Evolutionary conservation across 2,329 filamentous ascomycete genomes (phyloP).

Genomic region (Claviceps maximensis): DNA sequence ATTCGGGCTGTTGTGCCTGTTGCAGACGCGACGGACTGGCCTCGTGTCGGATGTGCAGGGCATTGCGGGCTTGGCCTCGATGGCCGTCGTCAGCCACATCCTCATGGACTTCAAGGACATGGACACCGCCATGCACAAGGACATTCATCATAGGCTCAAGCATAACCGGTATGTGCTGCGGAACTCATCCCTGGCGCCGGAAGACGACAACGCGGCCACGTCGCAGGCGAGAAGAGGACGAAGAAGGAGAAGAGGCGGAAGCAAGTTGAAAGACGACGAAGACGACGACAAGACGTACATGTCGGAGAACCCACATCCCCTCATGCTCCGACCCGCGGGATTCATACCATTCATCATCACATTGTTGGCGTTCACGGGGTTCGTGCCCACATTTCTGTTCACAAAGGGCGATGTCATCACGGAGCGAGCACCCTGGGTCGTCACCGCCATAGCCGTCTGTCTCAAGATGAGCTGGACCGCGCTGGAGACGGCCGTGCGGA

Average conservation of each 20-base stretch:
- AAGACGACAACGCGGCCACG: constrained; percentile 34
- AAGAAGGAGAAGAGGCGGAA: constrained; percentile 13
- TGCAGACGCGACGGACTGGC: constrained; percentile 50
- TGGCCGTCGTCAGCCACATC: constrained; percentile 63
- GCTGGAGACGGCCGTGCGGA: constrained; percentile 55
- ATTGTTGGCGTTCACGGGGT: constrained; percentile 40
- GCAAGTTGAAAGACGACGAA: constrained; percentile 31
- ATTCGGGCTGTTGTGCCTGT: constrained; percentile 43
- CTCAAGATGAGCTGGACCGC: constrained; percentile 58
- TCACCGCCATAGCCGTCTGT: constrained; percentile 51
- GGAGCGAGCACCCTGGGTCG: constrained; percentile 49
- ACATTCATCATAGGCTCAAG: constrained; percentile 56
- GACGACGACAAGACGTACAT: constrained; percentile 22
- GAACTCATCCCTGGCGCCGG: constrained; percentile 57
- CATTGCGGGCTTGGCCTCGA: constrained; percentile 60
- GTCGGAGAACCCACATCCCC: constrained; percentile 50
- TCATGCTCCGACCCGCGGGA: constrained; percentile 50
- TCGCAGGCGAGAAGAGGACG: constrained; percentile 16
- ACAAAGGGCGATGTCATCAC: constrained; percentile 39
- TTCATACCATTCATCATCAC: constrained; percentile 47
- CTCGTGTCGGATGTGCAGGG: constrained; percentile 56
- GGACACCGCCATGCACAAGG: constrained; percentile 51
- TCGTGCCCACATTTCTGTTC: constrained; percentile 52
- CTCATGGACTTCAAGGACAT: constrained; percentile 61
- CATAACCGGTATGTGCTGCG: constrained; percentile 54